Percentiles rank a stretch among this genome's conserved stretches.
Evolutionary conservation across 129 eudicot genomes (phyloP).

Genomic region (Kitagawia praeruptora): DNA sequence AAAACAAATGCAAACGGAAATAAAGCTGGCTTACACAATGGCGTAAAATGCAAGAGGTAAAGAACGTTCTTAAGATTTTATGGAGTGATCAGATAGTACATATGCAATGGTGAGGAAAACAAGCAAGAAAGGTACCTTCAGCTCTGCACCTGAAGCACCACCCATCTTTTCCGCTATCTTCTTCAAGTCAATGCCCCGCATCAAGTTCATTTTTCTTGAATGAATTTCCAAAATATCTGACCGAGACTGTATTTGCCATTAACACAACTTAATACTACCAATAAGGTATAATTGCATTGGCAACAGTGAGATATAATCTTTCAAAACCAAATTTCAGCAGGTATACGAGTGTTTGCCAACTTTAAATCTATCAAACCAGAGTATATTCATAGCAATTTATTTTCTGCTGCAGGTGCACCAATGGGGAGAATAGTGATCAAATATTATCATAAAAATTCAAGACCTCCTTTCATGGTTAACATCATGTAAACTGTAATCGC

Average conservation of each 20-base stretch:
- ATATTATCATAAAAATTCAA: background rate
- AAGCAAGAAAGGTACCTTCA: slow-evolving; percentile 12
- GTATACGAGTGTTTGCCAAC: background rate
- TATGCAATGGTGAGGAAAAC: background rate
- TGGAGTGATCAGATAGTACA: background rate
- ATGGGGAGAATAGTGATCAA: background rate
- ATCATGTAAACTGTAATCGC: background rate
- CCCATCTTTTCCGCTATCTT: slow-evolving; percentile 15
- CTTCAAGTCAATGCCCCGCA: slow-evolving; percentile 11
- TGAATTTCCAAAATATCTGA: slow-evolving; percentile 25
- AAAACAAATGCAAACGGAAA: background rate
- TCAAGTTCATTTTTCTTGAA: slow-evolving; percentile 20
- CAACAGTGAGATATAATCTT: background rate
- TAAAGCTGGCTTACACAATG: background rate
- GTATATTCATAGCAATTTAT: background rate
- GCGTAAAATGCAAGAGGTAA: background rate
- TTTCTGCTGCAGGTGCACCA: background rate
- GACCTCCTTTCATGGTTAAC: background rate
- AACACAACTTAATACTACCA: background rate
- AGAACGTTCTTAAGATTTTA: background rate
- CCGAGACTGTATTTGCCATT: slow-evolving; percentile 18
- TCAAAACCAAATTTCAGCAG: no score
- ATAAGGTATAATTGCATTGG: background rate
- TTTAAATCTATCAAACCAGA: background rate
- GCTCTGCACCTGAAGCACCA: slow-evolving; percentile 33